phyloP scores from a whole-genome alignment of 2,329 filamentous ascomycete genomes.

The Pestalotiopsis fici region DNA sequence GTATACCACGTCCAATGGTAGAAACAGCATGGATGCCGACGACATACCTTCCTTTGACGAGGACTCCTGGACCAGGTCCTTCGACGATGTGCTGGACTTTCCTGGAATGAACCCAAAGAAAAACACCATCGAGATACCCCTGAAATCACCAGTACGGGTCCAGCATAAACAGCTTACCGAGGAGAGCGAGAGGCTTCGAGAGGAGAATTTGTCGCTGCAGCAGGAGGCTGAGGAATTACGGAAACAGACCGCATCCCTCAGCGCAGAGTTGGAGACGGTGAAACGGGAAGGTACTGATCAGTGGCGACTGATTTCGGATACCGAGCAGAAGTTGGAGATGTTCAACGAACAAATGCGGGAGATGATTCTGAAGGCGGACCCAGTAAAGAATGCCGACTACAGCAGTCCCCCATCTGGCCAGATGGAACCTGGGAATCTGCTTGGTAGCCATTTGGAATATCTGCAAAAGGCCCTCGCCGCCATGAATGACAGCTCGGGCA shows the following conservation, averaged over 20 bases:
- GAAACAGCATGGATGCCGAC: constrained; percentile 56
- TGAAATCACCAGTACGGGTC: constrained; percentile 57
- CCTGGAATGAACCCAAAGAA: constrained; percentile 33
- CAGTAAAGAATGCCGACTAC: constrained; percentile 51
- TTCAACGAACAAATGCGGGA: constrained; percentile 69
- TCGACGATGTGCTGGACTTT: constrained; percentile 62
- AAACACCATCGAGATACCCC: constrained; percentile 56
- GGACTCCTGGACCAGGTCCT: constrained; percentile 69
- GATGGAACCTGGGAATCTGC: constrained; percentile 44
- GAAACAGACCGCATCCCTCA: constrained; percentile 33
- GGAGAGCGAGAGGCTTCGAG: constrained; percentile 46
- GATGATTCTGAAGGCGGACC: constrained; percentile 65
- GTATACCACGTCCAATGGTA: constrained; percentile 66
- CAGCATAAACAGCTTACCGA: constrained; percentile 52
- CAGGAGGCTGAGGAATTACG: constrained; percentile 32
- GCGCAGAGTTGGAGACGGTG: constrained; percentile 36
- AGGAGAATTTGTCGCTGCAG: constrained; percentile 43
- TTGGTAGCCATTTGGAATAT: constrained; percentile 67
- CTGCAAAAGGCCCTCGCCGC: constrained; percentile 66
- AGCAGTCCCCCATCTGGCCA: constrained; percentile 40
- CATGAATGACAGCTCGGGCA: constrained; percentile 58
- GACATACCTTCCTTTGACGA: constrained; percentile 75
- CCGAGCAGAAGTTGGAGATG: constrained; percentile 66
- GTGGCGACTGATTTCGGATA: constrained; percentile 56
- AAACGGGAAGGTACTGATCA: constrained; percentile 36